Evolutionary conservation across 805 yeast species (phyloP).

Genomic region (Barnettozyma populi): DNA sequence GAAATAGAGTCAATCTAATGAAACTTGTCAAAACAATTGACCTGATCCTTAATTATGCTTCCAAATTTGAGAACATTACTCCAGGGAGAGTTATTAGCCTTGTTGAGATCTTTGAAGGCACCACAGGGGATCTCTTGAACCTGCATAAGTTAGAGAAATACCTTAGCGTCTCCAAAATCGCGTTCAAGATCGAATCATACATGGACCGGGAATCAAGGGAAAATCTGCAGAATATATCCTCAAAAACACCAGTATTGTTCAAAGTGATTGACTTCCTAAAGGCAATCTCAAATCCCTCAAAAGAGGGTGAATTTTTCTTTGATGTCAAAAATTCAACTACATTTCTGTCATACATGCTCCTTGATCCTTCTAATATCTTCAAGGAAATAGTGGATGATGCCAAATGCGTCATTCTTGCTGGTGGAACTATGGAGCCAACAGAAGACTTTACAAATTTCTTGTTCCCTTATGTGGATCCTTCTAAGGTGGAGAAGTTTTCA

Average conservation of each 20-base stretch:
- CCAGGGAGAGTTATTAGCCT: conserved; percentile 53
- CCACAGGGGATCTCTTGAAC: conserved; percentile 67
- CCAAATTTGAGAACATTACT: conserved; percentile 25
- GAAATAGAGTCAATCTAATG: conserved; percentile 63
- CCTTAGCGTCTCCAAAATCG: conserved; percentile 64
- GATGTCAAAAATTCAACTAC: conserved; percentile 31
- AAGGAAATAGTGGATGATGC: conserved; percentile 58
- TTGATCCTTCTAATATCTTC: conserved; percentile 75
- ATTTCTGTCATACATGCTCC: conserved; percentile 58
- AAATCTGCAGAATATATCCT: conserved; percentile 5
- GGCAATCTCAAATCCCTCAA: conserved; percentile 64
- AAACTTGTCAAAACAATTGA: conserved; percentile 57
- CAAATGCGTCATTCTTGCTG: conserved; percentile 73
- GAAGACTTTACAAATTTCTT: conserved; percentile 62
- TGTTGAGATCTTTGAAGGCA: conserved; percentile 47
- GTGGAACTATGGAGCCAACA: conserved; percentile 94
- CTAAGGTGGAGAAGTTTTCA: conserved; percentile 46
- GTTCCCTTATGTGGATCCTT: conserved; percentile 49
- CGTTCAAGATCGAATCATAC: conserved; percentile 77
- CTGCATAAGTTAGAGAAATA: conserved; percentile 61
- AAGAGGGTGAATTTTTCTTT: conserved; percentile 76
- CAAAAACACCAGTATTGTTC: conserved; percentile 49
- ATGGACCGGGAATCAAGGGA: conserved; percentile 31
- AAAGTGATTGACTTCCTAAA: conserved; percentile 60
- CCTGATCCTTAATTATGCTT: conserved; percentile 45